A percentile compares a stretch with the other conserved stretches of the same genome.
Evolutionary conservation across 2,329 filamentous ascomycete genomes (phyloP).

Genomic region (Aspergillus ustus): DNA sequence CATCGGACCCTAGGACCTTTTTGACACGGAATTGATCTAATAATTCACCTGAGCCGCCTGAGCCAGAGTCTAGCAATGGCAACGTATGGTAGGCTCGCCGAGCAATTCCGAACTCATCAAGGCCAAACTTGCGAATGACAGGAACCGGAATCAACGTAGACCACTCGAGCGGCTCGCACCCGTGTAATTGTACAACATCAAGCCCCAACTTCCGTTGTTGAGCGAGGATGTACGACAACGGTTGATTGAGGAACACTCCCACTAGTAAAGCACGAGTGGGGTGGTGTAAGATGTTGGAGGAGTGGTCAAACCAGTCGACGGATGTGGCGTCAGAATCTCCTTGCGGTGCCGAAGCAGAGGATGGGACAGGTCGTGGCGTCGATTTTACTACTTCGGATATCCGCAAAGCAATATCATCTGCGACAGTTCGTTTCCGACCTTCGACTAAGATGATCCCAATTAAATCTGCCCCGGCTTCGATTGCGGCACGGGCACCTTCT

Average conservation of each 20-base stretch:
- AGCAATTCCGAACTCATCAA: constrained; percentile 72
- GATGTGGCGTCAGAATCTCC: constrained; percentile 32
- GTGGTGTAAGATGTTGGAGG: constrained; percentile 52
- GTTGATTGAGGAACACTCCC: constrained; percentile 92
- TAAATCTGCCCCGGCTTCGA: constrained; percentile 86
- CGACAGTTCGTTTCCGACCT: constrained; percentile 77
- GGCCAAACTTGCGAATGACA: constrained; percentile 84
- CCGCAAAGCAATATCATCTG: constrained; percentile 74
- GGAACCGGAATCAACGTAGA: constrained; percentile 86
- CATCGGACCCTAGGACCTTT: constrained; percentile 67
- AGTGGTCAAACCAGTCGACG: constrained; percentile 72
- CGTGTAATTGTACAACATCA: constrained; percentile 92
- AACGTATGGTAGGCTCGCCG: constrained; percentile 80
- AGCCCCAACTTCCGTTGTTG: constrained; percentile 76
- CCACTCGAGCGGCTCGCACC: constrained; percentile 91
- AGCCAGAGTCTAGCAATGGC: constrained; percentile 84
- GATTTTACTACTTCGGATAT: constrained; percentile 79
- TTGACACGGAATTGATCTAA: constrained; percentile 74
- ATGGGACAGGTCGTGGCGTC: constrained; percentile 37
- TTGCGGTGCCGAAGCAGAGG: constrained; percentile 17
- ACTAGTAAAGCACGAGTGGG: constrained; percentile 75
- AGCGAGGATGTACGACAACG: constrained; percentile 78
- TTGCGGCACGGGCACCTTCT: constrained; percentile 78
- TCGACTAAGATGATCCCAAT: constrained; percentile 91
- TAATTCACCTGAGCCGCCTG: constrained; percentile 78